Evolutionary conservation across 148 eudicot species (phyloP).

Genomic region (Silene latifolia): DNA sequence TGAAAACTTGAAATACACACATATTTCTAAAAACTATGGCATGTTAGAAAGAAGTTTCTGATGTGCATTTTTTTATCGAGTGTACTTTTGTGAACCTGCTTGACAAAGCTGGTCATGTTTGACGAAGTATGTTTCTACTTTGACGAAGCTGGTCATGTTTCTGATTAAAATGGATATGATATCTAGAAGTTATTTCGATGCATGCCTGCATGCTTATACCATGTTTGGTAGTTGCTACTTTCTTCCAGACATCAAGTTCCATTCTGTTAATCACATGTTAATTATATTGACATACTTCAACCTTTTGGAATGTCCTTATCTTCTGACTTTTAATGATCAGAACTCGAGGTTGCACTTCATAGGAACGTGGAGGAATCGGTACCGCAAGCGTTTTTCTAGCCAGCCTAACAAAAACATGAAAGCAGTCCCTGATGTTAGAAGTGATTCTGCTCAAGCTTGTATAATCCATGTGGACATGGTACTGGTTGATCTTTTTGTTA

Average conservation of each 20-base stretch:
- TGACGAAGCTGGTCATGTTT: neutral
- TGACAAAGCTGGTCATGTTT: neutral
- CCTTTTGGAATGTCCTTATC: conserved; percentile 1
- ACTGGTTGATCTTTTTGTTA: conserved; percentile 11
- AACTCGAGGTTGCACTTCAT: conserved; percentile 91
- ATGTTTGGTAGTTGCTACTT: neutral
- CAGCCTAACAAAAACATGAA: conserved; percentile 34
- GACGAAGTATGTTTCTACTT: neutral
- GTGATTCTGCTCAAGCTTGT: conserved; percentile 35
- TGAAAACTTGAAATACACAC: neutral
- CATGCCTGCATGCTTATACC: neutral
- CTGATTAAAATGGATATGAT: neutral
- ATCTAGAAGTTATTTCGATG: neutral
- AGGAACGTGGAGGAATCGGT: conserved; percentile 96
- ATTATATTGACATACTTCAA: neutral
- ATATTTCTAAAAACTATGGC: neutral
- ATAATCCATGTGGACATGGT: conserved; percentile 94
- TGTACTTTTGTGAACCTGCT: neutral
- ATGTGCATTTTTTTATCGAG: neutral
- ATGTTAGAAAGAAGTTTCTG: neutral
- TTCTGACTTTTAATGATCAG: conserved; percentile 38
- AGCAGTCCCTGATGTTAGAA: conserved; percentile 29
- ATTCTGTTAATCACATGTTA: neutral
- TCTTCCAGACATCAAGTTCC: neutral
- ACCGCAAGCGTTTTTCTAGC: conserved; percentile 67